Base-by-base conservation (phyloP, 805 yeast species). In the Priceomyces haplophilus region DNA sequence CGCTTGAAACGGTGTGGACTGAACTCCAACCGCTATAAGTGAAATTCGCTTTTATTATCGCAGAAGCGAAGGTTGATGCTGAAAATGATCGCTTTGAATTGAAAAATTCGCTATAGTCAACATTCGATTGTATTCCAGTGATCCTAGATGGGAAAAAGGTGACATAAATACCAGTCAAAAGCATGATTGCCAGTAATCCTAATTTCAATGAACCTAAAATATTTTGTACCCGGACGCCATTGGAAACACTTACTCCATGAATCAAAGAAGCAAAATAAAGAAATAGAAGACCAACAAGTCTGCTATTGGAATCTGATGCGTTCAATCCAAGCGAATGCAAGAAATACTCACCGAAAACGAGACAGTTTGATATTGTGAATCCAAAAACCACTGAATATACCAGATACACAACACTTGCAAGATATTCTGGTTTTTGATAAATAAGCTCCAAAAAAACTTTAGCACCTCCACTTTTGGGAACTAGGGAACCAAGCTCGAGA, bases 381-480 rank as follows among this genome's bases (percentile, higher is more conserved):
- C 85, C 85, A 51, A 79, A 79, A 20, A 75, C 47, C 8, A 82
- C 67, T 2, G 79, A 68, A 46, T 69, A 78, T 1, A 77, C 49
- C 38, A 75, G 69, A 45, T 75, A 73, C 3, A 76, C 64, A 13
- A 78, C 81, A 36, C 79, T 72, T 34, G 75, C 69, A 54, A 82
- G 55, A 65, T 79, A 65, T 40, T 63, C 67, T 0, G 93, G 95
- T 46, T 62, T 75, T 38, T 74, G 72, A 55, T 80, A 85, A 16
- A 83, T 78, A 47, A 75, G 78, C 54, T 85, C 91, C 43, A 85
- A 59, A 48, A 85, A 85, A 16, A 80, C 82, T 54, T 85, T 85
- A 32, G 82, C 76, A 0, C 91, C 95, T 2, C 95, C 93, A 46
- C 83, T 80, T 51, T 85, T 66, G 0, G 91, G 89, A 7, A 84